Base-by-base conservation (phyloP, 1,284 basidiomycete genomes). In the Testicularia cyperi region DNA sequence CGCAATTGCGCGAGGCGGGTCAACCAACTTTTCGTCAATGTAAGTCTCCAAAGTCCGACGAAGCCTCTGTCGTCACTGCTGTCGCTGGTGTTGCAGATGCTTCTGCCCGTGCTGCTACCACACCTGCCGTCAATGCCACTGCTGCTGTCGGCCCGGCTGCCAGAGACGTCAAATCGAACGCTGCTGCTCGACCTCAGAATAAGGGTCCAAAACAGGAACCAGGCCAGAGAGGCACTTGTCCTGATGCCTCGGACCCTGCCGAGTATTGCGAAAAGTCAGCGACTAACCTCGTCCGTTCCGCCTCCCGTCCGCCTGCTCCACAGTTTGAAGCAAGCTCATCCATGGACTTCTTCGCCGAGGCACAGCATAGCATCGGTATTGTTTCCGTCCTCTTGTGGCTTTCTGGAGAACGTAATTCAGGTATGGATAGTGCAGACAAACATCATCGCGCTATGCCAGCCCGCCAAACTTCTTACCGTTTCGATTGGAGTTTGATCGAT, bases 331-430 rank as follows among this genome's bases (percentile, higher is more conserved):
- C n/a, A n/a, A n/a, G n/a, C n/a, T n/a, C n/a, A n/a, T n/a, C n/a
- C n/a, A n/a, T 65, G 31, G 52, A 47, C 21, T 64, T 19, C 44
- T 34, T 60, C n/a, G 60, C 38, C 38, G 64, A 67, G 37, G 38
- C 55, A 5, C 64, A 67, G 33, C 46, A 42, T 19, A 27, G 42
- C 10, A 31, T 67, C 9, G 60, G 60, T 1, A 20, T 24, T 12
- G 27, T 67, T n/a, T 51, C 49, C 13, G 43, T 67, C 14, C 19
- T 58, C 19, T 29, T 67, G 5, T 63, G 60, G 49, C 15, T 15
- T 19, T 23, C 24, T 10, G 22, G 22, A 10, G 19, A n/a, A n/a
- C n/a, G n/a, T n/a, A n/a, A n/a, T n/a, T n/a, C n/a, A n/a, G n/a
- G n/a, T n/a, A n/a, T n/a, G n/a, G n/a, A n/a, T n/a, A n/a, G n/a